Conservation (phyloP, 83 land plant genomes). For the Thuja plicata region DNA sequence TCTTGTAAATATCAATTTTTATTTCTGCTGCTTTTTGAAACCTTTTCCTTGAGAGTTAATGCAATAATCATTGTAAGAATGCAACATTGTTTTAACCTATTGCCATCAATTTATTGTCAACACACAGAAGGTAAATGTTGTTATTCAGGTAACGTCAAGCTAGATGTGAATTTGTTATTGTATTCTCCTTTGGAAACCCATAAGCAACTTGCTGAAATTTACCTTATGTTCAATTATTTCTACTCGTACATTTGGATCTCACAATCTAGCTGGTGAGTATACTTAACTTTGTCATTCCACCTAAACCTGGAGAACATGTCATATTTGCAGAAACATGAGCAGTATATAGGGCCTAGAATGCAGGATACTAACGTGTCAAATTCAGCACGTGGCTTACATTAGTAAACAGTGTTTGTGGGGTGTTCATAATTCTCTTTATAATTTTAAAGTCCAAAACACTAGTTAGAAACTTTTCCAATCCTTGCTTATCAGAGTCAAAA, state of each 20-base stretch:
- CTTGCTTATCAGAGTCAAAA: no score
- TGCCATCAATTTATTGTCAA: no score
- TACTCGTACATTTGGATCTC: background rate
- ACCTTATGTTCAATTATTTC: no score
- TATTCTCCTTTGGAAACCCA: background rate
- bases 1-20: no score
- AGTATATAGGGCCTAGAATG: background rate
- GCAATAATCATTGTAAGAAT: background rate
- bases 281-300: background rate
- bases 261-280: background rate
- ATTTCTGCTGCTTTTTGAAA: no score
- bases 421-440: background rate
- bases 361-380: background rate
- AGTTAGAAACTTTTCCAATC: no score
- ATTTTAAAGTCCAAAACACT: no score
- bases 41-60: background rate
- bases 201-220: background rate
- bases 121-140: no score
- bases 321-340: background rate
- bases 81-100: background rate
- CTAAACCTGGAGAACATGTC: background rate
- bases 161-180: no score
- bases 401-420: background rate
- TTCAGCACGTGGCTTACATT: background rate
- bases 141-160: no score